Evolutionary conservation across 805 yeast species (phyloP).

Genomic region (Tanozyma kutaoensis): DNA sequence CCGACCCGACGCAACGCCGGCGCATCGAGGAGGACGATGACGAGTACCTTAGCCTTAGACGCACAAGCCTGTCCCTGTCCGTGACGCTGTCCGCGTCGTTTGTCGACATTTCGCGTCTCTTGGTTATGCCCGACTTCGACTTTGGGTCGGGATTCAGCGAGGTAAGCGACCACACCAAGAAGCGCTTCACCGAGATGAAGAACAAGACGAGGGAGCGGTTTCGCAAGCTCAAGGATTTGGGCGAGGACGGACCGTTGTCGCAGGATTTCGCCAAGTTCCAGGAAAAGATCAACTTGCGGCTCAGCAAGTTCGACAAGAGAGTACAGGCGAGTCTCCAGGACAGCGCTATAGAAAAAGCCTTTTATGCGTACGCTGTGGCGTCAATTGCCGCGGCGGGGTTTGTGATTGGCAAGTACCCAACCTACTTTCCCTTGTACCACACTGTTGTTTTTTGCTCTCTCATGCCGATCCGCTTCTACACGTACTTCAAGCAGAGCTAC

Average conservation of each 20-base stretch:
- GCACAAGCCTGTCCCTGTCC: conserved; percentile 9
- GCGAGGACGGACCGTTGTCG: conserved; percentile 1
- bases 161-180: conserved; percentile 22
- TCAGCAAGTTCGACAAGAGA: conserved; percentile 22
- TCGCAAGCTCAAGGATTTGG: conserved; percentile 11
- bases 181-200: conserved; percentile 21
- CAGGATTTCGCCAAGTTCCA: conserved; percentile 18
- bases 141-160: conserved; percentile 25
- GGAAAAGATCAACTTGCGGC: conserved; percentile 15
- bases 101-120: conserved; percentile 22
- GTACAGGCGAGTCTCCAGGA: conserved; percentile 20
- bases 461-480: conserved; percentile 76
- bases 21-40: conserved; percentile 2
- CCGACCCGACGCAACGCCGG: neutral
- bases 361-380: conserved; percentile 63
- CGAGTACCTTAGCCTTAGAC: conserved; percentile 1
- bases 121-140: conserved; percentile 28
- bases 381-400: conserved; percentile 61
- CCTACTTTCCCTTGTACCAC: conserved; percentile 64
- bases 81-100: too few species aligned
- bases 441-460: conserved; percentile 45
- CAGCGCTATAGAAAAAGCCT: conserved; percentile 50
- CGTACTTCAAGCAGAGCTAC: conserved; percentile 65
- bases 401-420: conserved; percentile 66
- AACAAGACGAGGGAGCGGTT: conserved; percentile 18